These are phyloP conservation scores for Colletotrichum chrysophilum DNA, from an alignment of 2,329 filamentous ascomycete species.

Conservation along the genomic window DNA sequence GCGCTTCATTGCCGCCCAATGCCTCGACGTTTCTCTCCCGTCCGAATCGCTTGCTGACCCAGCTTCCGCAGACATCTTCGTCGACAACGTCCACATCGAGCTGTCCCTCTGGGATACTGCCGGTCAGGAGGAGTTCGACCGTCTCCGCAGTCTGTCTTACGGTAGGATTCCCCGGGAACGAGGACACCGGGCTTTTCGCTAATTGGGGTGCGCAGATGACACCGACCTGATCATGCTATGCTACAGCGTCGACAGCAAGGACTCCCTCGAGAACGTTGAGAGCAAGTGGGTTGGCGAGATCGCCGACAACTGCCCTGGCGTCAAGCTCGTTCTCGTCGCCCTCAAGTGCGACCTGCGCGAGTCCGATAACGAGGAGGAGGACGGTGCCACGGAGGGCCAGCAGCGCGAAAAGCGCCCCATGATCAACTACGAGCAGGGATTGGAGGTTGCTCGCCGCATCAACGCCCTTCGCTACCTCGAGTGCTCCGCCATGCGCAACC, in stretches of 20 bases:
- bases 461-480: slow-evolving; percentile 94
- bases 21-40: background rate
- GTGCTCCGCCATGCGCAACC: slow-evolving; percentile 98
- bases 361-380: slow-evolving; percentile 73
- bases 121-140: slow-evolving; percentile 98
- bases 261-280: slow-evolving; percentile 97
- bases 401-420: slow-evolving; percentile 64
- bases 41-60: background rate
- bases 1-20: background rate
- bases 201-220: slow-evolving; percentile 58
- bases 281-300: slow-evolving; percentile 99
- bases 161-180: slow-evolving; percentile 49
- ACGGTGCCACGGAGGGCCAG: slow-evolving; percentile 44
- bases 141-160: slow-evolving; percentile 92
- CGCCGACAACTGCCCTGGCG: slow-evolving; percentile 93
- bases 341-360: slow-evolving; percentile 97
- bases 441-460: slow-evolving; percentile 90
- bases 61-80: slow-evolving; percentile 84
- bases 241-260: slow-evolving; percentile 95
- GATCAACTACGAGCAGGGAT: slow-evolving; percentile 90
- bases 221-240: slow-evolving; percentile 99
- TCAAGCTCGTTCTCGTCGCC: slow-evolving; percentile 93
- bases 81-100: slow-evolving; percentile 96
- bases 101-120: slow-evolving; percentile 98
- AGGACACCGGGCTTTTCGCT: background rate